These are phyloP conservation scores for Leccinum variicolor DNA, from an alignment of 768 basidiomycete species.

Conservation along the genomic window DNA sequence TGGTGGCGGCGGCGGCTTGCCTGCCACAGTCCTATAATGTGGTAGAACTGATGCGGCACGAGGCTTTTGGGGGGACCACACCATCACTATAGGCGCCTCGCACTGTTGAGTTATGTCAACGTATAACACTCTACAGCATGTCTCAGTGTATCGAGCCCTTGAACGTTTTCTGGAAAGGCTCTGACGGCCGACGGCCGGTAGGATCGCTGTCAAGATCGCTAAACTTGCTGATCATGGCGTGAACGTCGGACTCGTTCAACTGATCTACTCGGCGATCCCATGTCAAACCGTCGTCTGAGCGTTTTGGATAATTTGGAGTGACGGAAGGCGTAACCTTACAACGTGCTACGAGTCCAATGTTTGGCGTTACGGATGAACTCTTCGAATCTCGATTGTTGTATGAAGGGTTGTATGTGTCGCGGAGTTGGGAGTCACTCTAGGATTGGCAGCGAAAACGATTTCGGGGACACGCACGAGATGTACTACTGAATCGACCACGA, in stretches of 20 bases:
- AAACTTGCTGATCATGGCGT: background rate
- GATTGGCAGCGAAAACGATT: too few relatives aligned
- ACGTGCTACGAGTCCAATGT: background rate
- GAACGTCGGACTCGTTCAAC: too few relatives aligned
- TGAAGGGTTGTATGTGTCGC: background rate
- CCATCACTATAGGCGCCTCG: background rate
- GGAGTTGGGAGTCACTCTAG: too few relatives aligned
- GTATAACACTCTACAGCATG: background rate
- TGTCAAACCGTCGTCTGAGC: background rate
- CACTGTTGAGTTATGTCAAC: background rate
- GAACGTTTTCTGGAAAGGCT: background rate
- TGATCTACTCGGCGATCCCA: too few relatives aligned
- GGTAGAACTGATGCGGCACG: background rate
- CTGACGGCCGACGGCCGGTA: background rate
- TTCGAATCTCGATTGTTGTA: background rate
- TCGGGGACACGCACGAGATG: too few relatives aligned
- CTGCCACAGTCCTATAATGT: background rate
- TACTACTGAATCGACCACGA: too few relatives aligned
- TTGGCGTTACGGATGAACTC: background rate
- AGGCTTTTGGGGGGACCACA: background rate
- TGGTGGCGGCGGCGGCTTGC: background rate
- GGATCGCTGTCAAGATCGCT: background rate
- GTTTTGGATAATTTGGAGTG: background rate
- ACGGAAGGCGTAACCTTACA: background rate
- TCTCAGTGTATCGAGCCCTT: background rate